phyloP scores from a whole-genome alignment of 2,329 filamentous ascomycete species.

The Emydomyces testavorans region DNA sequence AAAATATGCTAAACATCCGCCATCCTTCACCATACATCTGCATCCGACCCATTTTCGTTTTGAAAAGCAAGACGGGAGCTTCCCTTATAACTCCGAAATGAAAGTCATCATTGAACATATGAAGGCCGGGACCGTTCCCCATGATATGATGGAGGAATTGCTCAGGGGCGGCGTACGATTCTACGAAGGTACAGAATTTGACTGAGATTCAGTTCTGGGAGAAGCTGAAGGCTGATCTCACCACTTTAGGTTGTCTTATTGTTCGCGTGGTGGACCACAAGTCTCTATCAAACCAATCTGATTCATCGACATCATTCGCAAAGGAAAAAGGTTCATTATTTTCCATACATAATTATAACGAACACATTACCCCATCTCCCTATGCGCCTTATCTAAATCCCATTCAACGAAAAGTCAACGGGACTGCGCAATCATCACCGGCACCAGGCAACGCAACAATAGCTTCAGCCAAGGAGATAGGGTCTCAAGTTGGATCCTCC shows the following conservation, averaged over 20 bases:
- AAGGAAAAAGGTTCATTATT: conserved; percentile 56
- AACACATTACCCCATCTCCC: conserved; percentile 78
- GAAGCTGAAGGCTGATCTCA: background rate
- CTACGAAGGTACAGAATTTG: conserved; percentile 58
- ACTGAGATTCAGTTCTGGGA: background rate
- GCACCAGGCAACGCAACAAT: background rate
- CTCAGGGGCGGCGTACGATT: conserved; percentile 61
- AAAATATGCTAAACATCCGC: conserved; percentile 60
- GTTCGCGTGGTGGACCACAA: conserved; percentile 89
- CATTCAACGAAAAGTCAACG: conserved; percentile 34
- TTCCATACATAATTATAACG: conserved; percentile 86
- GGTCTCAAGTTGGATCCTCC: conserved; percentile 42
- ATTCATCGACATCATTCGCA: conserved; percentile 43
- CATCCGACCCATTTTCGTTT: conserved; percentile 80
- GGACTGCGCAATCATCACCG: background rate
- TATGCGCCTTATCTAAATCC: conserved; percentile 60
- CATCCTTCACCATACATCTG: conserved; percentile 77
- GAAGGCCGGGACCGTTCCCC: conserved; percentile 63
- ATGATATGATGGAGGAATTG: conserved; percentile 76
- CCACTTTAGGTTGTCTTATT: conserved; percentile 60
- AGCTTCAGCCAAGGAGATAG: conserved; percentile 48
- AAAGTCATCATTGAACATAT: conserved; percentile 67
- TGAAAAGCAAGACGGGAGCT: conserved; percentile 86
- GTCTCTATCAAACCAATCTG: conserved; percentile 49
- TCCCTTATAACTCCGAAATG: conserved; percentile 89